These are phyloP conservation scores for Carex scoparia DNA, from an alignment of 176 grass and related monocot species.

Conservation along the genomic window DNA sequence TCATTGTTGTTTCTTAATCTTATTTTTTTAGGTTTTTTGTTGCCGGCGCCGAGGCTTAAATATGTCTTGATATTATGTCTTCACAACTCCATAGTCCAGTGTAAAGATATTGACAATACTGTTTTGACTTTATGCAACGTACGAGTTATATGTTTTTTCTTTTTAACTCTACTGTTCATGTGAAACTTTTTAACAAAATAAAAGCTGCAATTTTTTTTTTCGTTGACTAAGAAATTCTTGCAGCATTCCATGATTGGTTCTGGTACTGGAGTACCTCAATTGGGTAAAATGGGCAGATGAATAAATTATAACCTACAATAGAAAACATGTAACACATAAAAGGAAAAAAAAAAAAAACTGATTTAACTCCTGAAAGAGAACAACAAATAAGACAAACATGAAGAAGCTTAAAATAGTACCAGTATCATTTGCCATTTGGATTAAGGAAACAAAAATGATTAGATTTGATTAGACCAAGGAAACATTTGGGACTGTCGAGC, in stretches of 20 bases:
- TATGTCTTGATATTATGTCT: neutral
- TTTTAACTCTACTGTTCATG: no score
- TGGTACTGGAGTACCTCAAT: neutral
- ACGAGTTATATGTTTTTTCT: no score
- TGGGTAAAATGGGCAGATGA: neutral
- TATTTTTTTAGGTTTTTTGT: neutral
- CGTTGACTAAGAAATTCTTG: neutral
- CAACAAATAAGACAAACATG: neutral
- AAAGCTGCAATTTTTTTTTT: neutral
- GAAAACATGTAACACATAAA: neutral
- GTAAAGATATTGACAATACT: no score
- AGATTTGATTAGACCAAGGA: neutral
- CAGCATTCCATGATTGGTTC: neutral
- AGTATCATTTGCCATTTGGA: neutral
- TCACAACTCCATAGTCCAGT: neutral
- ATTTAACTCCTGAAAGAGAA: neutral
- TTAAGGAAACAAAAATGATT: neutral
- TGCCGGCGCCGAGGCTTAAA: neutral
- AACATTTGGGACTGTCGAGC: neutral
- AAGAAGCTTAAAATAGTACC: neutral
- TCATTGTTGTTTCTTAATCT: neutral
- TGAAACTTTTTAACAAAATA: no score
- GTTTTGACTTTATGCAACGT: no score
- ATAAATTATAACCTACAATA: neutral
- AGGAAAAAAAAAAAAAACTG: neutral